Evolutionary conservation across 1,284 basidiomycete species (phyloP).

Genomic region (Takashimella koratensis): DNA sequence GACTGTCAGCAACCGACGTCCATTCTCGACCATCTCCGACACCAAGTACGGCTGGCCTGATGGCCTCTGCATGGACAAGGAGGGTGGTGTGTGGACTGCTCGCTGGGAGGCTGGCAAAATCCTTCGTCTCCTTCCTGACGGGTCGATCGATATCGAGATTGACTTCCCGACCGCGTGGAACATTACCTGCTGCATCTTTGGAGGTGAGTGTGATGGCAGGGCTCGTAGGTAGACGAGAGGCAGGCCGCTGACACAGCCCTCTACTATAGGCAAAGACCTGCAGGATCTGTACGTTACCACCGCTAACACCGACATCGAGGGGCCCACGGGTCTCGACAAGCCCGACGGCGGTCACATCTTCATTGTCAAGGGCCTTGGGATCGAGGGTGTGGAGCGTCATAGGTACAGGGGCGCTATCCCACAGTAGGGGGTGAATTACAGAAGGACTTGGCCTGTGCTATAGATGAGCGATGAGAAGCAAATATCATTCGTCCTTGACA

Average conservation of each 20-base stretch:
- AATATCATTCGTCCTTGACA: no score
- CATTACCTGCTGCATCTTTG: conserved; percentile 27
- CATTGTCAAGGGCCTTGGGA: conserved; percentile 8
- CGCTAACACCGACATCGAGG: conserved; percentile 11
- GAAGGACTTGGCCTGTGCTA: no score
- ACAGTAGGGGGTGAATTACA: no score
- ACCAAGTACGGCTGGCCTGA: conserved; percentile 12
- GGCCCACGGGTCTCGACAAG: background rate
- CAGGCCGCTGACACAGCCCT: background rate
- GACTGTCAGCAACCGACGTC: conserved; percentile 8
- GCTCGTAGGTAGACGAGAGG: no score
- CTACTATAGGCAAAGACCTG: conserved; percentile 17
- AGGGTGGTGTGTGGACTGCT: conserved; percentile 21
- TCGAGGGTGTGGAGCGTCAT: conserved; percentile 2
- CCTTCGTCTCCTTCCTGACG: conserved; percentile 13
- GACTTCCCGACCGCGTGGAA: conserved; percentile 21
- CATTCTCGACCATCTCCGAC: conserved; percentile 9
- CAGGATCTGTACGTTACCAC: conserved; percentile 29
- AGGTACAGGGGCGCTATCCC: background rate
- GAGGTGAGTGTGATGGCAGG: conserved; percentile 12
- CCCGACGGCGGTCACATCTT: conserved; percentile 6
- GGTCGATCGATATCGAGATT: conserved; percentile 13
- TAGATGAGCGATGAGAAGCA: no score
- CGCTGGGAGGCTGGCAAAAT: conserved; percentile 22
- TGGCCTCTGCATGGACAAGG: conserved; percentile 20